A percentile compares a stretch with the other conserved stretches of the same genome.
Evolutionary conservation across 306 rosid species (phyloP).

Genomic region (Nissolia schottii): DNA sequence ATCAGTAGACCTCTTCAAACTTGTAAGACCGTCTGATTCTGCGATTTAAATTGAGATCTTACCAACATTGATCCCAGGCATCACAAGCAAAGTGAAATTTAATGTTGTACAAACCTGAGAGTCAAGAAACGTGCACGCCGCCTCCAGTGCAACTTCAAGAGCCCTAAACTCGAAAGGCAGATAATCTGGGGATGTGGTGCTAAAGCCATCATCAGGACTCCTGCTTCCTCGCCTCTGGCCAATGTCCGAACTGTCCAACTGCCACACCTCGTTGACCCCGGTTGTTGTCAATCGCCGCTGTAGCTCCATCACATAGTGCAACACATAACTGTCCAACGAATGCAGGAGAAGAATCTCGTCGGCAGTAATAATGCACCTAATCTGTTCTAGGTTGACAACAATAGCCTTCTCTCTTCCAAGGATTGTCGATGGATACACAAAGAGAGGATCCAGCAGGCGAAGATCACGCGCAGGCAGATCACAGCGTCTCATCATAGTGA

Average conservation of each 20-base stretch:
- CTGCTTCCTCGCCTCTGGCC: conserved; percentile 65
- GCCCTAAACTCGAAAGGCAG: conserved; percentile 97
- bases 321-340: conserved; percentile 87
- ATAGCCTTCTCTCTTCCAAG: conserved; percentile 99
- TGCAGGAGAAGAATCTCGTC: conserved; percentile 92
- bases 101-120: conserved; percentile 69
- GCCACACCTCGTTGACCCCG: conserved; percentile 80
- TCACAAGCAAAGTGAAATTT: neutral
- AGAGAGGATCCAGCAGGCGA: conserved; percentile 91
- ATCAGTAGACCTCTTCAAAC: too few species aligned
- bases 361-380: conserved; percentile 93
- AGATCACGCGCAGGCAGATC: conserved; percentile 99
- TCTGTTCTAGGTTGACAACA: conserved; percentile 94
- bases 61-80: neutral
- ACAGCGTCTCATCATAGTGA: conserved; percentile 96
- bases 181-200: conserved; percentile 83
- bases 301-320: conserved; percentile 89
- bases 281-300: conserved; percentile 62
- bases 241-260: conserved; percentile 56
- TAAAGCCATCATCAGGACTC: conserved; percentile 59
- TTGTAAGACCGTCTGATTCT: too few species aligned
- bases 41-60: too few species aligned
- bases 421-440: conserved; percentile 95
- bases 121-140: conserved; percentile 98
- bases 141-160: conserved; percentile 94